Conservation (phyloP, 2,329 filamentous ascomycete genomes). For the Beauveria medogensis region DNA sequence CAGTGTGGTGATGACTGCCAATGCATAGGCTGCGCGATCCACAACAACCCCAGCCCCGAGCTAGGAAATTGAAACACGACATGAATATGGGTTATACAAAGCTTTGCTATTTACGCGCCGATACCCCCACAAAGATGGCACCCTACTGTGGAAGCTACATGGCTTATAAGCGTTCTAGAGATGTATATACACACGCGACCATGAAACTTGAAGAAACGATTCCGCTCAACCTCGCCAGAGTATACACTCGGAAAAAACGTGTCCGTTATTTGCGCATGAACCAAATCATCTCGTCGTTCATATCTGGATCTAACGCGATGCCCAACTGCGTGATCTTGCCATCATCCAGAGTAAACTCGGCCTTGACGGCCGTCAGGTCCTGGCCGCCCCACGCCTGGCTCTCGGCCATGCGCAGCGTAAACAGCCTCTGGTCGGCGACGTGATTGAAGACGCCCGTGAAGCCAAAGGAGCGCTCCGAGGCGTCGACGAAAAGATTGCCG, state of each 20-base stretch:
- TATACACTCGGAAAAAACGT: too few relatives aligned
- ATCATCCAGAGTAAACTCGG: constrained; percentile 16
- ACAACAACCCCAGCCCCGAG: constrained; percentile 26
- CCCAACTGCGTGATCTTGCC: constrained; percentile 14
- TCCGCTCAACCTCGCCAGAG: not conserved
- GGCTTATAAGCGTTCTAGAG: not conserved
- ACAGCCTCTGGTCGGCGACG: constrained; percentile 14
- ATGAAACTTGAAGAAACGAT: not conserved
- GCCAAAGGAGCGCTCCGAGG: constrained; percentile 20
- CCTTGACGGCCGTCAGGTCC: constrained; percentile 1
- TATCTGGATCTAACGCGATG: constrained; percentile 14
- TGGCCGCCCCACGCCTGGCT: constrained; percentile 14
- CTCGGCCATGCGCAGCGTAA: constrained; percentile 12
- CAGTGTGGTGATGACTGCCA: constrained; percentile 53
- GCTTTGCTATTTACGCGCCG: not conserved
- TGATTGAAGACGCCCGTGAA: constrained; percentile 19
- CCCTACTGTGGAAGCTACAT: not conserved
- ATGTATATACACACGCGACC: not conserved
- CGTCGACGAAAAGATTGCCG: constrained; percentile 18
- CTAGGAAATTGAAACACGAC: not conserved
- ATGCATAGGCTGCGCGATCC: constrained; percentile 50
- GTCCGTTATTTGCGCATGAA: constrained; percentile 12
- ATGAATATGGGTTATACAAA: not conserved
- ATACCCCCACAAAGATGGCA: not conserved
- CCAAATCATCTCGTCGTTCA: constrained; percentile 16